A percentile compares a stretch with the other conserved stretches of the same genome.
These are phyloP conservation scores for Pleurotus tuber-regium DNA, from an alignment of 768 basidiomycete species.

Conservation along the genomic window DNA sequence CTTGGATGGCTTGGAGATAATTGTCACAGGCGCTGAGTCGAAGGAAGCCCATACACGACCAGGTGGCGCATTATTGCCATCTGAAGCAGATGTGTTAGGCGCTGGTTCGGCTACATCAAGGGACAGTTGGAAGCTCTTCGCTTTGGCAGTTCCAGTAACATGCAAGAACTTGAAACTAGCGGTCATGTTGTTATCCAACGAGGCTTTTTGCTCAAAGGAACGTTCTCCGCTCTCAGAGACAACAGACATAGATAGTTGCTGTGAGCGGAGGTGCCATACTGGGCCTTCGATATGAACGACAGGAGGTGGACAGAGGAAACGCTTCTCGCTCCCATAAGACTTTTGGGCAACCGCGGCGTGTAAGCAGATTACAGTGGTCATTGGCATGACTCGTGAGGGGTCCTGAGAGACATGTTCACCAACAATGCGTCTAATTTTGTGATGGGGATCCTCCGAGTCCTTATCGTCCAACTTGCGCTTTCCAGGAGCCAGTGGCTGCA, in stretches of 20 bases:
- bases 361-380: conserved; percentile 88
- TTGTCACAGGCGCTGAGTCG: conserved; percentile 88
- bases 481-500: conserved; percentile 38
- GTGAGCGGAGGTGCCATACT: conserved; percentile 77
- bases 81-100: conserved; percentile 43
- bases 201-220: conserved; percentile 80
- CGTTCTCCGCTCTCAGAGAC: conserved; percentile 82
- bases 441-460: conserved; percentile 63
- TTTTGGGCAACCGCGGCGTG: conserved; percentile 96
- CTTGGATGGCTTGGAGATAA: conserved; percentile 97
- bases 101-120: conserved; percentile 82
- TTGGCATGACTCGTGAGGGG: conserved; percentile 71
- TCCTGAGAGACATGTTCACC: conserved; percentile 81
- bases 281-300: conserved; percentile 92
- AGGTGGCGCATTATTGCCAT: conserved; percentile 41
- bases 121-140: conserved; percentile 85
- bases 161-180: conserved; percentile 92
- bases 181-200: conserved; percentile 79
- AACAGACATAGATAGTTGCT: conserved; percentile 82
- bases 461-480: conserved; percentile 78
- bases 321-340: conserved; percentile 93
- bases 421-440: conserved; percentile 81
- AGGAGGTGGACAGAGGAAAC: conserved; percentile 91
- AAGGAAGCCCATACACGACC: conserved; percentile 89
- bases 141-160: conserved; percentile 84